Percentiles rank a stretch among this genome's conserved stretches.
phyloP scores from a whole-genome alignment of 2,329 filamentous ascomycete genomes.

The Cercospora janseana region DNA sequence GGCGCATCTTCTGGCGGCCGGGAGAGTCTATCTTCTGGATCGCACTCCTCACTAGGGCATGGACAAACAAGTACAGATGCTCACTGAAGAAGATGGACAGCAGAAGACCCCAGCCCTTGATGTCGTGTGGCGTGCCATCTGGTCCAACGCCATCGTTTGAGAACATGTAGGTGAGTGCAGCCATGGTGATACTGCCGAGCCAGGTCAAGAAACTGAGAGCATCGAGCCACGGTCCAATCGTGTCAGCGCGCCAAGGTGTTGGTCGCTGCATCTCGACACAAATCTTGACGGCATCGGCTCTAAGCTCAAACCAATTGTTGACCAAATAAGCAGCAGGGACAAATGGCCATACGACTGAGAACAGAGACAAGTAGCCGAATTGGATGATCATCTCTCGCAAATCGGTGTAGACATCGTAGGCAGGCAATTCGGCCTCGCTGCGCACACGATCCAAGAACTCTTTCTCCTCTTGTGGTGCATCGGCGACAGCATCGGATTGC shows the following conservation, averaged over 20 bases:
- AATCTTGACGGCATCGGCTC: slow-evolving; percentile 92
- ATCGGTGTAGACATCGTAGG: slow-evolving; percentile 87
- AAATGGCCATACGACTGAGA: slow-evolving; percentile 93
- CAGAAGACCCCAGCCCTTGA: slow-evolving; percentile 77
- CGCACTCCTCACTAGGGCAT: slow-evolving; percentile 68
- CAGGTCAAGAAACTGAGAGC: slow-evolving; percentile 87
- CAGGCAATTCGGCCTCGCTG: slow-evolving; percentile 74
- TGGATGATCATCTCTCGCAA: slow-evolving; percentile 87
- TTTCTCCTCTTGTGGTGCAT: slow-evolving; percentile 74
- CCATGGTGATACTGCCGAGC: slow-evolving; percentile 84
- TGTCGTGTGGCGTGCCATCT: slow-evolving; percentile 64
- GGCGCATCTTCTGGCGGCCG: slow-evolving; percentile 79
- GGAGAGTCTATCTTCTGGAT: slow-evolving; percentile 81
- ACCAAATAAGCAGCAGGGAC: slow-evolving; percentile 82
- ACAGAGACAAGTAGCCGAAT: slow-evolving; percentile 83
- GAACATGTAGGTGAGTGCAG: slow-evolving; percentile 88
- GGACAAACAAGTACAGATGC: slow-evolving; percentile 80
- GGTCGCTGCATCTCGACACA: slow-evolving; percentile 85
- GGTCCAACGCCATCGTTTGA: slow-evolving; percentile 65
- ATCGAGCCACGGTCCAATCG: slow-evolving; percentile 89
- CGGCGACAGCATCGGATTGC: slow-evolving; percentile 41
- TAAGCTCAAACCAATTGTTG: slow-evolving; percentile 95
- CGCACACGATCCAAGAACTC: slow-evolving; percentile 79
- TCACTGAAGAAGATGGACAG: slow-evolving; percentile 82
- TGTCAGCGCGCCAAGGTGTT: slow-evolving; percentile 84